phyloP scores from a whole-genome alignment of 345 rosid species.

The Citrus inodora region DNA sequence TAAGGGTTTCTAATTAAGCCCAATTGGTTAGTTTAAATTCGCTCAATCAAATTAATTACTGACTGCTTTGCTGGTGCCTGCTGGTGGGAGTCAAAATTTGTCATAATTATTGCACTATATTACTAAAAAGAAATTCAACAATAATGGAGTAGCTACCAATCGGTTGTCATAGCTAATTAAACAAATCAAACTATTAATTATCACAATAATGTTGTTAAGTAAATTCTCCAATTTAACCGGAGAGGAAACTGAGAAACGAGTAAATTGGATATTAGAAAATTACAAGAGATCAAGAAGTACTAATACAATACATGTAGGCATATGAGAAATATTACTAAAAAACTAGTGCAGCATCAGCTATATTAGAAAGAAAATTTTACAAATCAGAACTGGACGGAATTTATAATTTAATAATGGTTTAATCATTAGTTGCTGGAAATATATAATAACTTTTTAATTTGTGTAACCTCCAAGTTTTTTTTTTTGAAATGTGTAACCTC shows the following conservation, averaged over 20 bases:
- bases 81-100: neutral
- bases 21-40: neutral
- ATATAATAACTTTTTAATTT: too few species aligned
- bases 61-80: neutral
- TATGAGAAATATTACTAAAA: neutral
- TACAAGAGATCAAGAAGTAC: neutral
- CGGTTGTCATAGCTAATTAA: neutral
- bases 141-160: neutral
- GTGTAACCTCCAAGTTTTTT: too few species aligned
- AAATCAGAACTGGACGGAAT: neutral
- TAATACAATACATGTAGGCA: neutral
- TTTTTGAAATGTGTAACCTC: too few species aligned
- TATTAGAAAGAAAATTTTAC: neutral
- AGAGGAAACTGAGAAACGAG: neutral
- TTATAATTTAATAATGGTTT: neutral
- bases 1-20: neutral
- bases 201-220: neutral
- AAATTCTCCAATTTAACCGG: neutral
- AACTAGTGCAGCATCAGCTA: neutral
- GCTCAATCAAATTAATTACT: neutral
- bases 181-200: neutral
- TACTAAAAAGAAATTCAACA: neutral
- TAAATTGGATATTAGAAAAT: neutral
- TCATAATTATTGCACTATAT: neutral
- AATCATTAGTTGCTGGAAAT: neutral